These are phyloP conservation scores for Trichoderma breve DNA, from an alignment of 2,329 filamentous ascomycete genomes.

Conservation along the genomic window DNA sequence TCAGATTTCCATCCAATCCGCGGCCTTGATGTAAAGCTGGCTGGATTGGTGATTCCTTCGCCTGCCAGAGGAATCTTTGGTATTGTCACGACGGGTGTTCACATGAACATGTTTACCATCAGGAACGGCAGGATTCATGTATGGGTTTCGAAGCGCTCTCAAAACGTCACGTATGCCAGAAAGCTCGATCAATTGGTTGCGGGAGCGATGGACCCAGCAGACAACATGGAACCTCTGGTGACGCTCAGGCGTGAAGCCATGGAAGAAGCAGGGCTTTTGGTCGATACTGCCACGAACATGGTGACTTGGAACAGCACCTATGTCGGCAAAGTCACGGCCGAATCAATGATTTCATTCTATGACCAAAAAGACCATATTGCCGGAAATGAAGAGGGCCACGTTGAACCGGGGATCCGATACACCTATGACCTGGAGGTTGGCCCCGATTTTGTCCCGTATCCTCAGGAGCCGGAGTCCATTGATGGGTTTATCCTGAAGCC, in stretches of 20 bases:
- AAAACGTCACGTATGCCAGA: slow-evolving; percentile 33
- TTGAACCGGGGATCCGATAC: slow-evolving; percentile 40
- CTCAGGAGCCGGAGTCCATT: slow-evolving; percentile 30
- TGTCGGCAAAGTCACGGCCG: slow-evolving; percentile 28
- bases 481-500: slow-evolving; percentile 30
- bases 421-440: slow-evolving; percentile 37
- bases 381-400: slow-evolving; percentile 33
- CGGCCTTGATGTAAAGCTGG: slow-evolving; percentile 23
- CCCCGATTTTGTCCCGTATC: slow-evolving; percentile 25
- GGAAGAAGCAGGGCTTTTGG: slow-evolving; percentile 34
- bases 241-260: slow-evolving; percentile 35
- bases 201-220: slow-evolving; percentile 34
- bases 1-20: slow-evolving; percentile 32
- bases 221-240: slow-evolving; percentile 29
- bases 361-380: slow-evolving; percentile 34
- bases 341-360: slow-evolving; percentile 34
- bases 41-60: slow-evolving; percentile 32
- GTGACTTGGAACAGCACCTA: slow-evolving; percentile 22
- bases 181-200: slow-evolving; percentile 40
- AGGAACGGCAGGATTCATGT: slow-evolving; percentile 30
- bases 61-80: slow-evolving; percentile 37
- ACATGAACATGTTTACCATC: slow-evolving; percentile 38
- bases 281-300: slow-evolving; percentile 27
- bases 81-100: slow-evolving; percentile 37
- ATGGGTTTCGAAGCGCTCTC: slow-evolving; percentile 36